phyloP scores from a whole-genome alignment of 1,284 basidiomycete genomes.

The Apiotrichum brassicae region DNA sequence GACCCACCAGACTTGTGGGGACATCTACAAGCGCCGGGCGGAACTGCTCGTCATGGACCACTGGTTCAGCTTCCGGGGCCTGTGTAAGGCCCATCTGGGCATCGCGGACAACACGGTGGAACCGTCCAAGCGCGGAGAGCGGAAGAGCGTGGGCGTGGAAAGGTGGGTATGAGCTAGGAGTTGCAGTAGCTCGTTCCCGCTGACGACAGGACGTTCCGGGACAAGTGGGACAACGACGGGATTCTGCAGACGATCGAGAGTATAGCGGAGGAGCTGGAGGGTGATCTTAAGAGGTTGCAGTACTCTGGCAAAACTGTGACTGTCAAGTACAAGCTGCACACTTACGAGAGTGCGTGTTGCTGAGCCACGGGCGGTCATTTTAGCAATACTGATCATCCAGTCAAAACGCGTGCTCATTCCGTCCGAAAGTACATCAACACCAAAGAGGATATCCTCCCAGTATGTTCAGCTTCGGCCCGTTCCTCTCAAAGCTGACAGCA shows the following conservation, averaged over 20 bases:
- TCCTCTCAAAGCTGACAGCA: slow-evolving; percentile 44
- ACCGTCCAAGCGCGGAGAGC: slow-evolving; percentile 65
- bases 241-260: slow-evolving; percentile 71
- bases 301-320: slow-evolving; percentile 47
- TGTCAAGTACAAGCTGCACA: slow-evolving; percentile 48
- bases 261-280: slow-evolving; percentile 69
- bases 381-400: slow-evolving; percentile 44
- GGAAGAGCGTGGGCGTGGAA: slow-evolving; percentile 86
- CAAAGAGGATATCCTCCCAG: slow-evolving; percentile 70
- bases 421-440: slow-evolving; percentile 64
- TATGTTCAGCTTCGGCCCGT: too few relatives aligned
- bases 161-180: slow-evolving; percentile 49
- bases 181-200: not conserved
- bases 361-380: not conserved
- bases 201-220: slow-evolving; percentile 61
- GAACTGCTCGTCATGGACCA: slow-evolving; percentile 73
- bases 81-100: slow-evolving; percentile 71
- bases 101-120: slow-evolving; percentile 74
- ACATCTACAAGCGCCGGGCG: slow-evolving; percentile 68
- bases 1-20: slow-evolving; percentile 65
- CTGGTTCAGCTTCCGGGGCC: slow-evolving; percentile 66
- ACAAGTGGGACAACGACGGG: slow-evolving; percentile 58
- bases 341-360: slow-evolving; percentile 41
- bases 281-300: slow-evolving; percentile 58
- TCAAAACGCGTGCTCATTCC: slow-evolving; percentile 74